These are phyloP conservation scores for Crithidia fasciculata DNA, from an alignment of 208 protist species.

Conservation along the genomic window DNA sequence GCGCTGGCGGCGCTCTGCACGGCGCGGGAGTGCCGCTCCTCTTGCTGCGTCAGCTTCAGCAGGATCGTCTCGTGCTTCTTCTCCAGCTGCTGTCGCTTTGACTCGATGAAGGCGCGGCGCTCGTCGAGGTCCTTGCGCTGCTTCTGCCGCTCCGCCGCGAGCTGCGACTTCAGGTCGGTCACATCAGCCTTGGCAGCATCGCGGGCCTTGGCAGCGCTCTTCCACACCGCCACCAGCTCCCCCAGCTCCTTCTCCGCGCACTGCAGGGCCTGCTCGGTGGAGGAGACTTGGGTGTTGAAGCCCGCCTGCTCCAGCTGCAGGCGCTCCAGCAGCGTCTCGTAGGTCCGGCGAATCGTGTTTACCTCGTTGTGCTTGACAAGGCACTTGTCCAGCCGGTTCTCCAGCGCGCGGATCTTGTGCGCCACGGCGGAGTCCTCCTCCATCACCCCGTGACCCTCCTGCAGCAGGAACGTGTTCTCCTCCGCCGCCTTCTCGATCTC, in stretches of 20 bases:
- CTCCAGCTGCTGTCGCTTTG: conserved; percentile 79
- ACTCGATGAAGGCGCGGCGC: conserved; percentile 76
- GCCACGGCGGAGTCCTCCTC: conserved; percentile 82
- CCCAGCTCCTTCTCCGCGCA: conserved; percentile 90
- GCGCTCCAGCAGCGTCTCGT: conserved; percentile 94
- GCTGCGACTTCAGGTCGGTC: conserved; percentile 61
- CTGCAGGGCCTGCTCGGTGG: conserved; percentile 89
- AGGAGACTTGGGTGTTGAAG: conserved; percentile 91
- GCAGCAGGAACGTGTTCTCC: conserved; percentile 54
- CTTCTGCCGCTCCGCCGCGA: conserved; percentile 73
- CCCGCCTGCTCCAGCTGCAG: conserved; percentile 93
- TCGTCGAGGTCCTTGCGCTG: conserved; percentile 90
- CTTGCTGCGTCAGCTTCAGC: conserved; percentile 70
- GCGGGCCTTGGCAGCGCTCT: conserved; percentile 79
- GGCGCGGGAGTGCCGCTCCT: conserved; percentile 62
- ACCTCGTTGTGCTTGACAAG: conserved; percentile 98
- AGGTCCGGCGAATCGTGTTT: conserved; percentile 93
- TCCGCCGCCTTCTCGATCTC: conserved; percentile 66
- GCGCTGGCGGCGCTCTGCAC: conserved; percentile 20
- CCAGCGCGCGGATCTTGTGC: conserved; percentile 93
- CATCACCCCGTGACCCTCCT: conserved; percentile 60
- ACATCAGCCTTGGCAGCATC: conserved; percentile 89
- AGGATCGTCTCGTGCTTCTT: conserved; percentile 58
- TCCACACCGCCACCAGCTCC: conserved; percentile 89
- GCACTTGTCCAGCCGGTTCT: conserved; percentile 97